These are phyloP conservation scores for Orychophragmus violaceus DNA, from an alignment of 345 rosid species.

Conservation along the genomic window DNA sequence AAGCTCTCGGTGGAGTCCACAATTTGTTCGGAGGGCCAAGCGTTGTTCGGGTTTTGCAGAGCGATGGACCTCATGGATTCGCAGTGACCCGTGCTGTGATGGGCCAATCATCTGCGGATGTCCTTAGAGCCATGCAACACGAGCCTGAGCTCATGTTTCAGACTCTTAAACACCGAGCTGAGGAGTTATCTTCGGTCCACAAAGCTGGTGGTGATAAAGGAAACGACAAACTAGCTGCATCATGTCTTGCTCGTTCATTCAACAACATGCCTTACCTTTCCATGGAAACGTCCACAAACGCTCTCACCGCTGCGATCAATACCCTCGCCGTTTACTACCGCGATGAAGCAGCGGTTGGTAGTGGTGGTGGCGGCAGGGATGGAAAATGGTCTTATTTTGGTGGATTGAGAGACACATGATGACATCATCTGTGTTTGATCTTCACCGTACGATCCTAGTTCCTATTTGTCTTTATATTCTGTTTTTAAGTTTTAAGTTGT, in stretches of 20 bases:
- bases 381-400: conserved; percentile 71
- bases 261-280: conserved; percentile 85
- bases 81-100: conserved; percentile 68
- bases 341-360: conserved; percentile 35
- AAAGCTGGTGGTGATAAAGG: conserved; percentile 27
- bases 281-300: conserved; percentile 41
- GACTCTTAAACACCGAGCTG: conserved; percentile 86
- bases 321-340: conserved; percentile 52
- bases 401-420: conserved; percentile 40
- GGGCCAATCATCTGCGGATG: conserved; percentile 71
- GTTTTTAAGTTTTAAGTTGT: not conserved
- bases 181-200: conserved; percentile 33
- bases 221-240: conserved; percentile 38
- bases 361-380: conserved; percentile 36
- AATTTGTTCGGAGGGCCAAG: conserved; percentile 95
- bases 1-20: conserved; percentile 94
- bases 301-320: conserved; percentile 50
- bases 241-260: conserved; percentile 59
- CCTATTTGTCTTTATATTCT: not conserved
- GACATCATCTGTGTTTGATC: not conserved
- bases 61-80: conserved; percentile 82
- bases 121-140: conserved; percentile 89
- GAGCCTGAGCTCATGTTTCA: conserved; percentile 94
- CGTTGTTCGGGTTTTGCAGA: conserved; percentile 72
- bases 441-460: conserved; percentile 8